Percentiles rank a stretch among this genome's conserved stretches.
Conservation (phyloP, 2,329 filamentous ascomycete species). For the Clathrospora elynae region DNA sequence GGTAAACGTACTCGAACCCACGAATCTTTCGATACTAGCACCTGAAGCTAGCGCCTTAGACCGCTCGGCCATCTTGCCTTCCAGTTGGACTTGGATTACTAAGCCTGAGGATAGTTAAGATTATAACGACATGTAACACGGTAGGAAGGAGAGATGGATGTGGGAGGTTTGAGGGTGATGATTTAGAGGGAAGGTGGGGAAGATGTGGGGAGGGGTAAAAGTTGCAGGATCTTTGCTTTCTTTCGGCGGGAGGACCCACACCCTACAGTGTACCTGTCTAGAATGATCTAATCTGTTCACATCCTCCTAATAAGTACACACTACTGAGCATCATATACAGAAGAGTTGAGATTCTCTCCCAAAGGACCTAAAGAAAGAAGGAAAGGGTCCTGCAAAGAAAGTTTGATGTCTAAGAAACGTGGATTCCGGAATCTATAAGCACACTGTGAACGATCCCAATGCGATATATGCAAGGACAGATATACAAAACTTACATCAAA, state of each 20-base stretch:
- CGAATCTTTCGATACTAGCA: conserved; percentile 37
- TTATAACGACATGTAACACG: neutral
- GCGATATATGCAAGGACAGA: neutral
- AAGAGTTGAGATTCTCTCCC: too few relatives aligned
- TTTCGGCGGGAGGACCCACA: too few relatives aligned
- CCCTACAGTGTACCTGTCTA: too few relatives aligned
- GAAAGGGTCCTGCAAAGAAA: too few relatives aligned
- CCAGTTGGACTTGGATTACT: conserved; percentile 1
- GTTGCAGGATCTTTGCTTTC: too few relatives aligned
- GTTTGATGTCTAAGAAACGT: too few relatives aligned
- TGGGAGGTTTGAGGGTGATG: neutral
- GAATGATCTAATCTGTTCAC: too few relatives aligned
- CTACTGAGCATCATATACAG: too few relatives aligned
- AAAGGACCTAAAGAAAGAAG: too few relatives aligned
- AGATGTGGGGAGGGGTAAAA: neutral
- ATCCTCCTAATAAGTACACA: too few relatives aligned
- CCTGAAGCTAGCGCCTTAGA: conserved; percentile 39
- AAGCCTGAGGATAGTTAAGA: neutral
- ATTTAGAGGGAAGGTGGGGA: conserved; percentile 1
- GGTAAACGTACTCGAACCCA: conserved; percentile 25
- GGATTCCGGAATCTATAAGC: too few relatives aligned
- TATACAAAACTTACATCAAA: neutral
- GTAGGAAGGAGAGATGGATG: neutral
- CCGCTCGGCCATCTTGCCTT: conserved; percentile 21
- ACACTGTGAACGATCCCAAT: too few relatives aligned